Conservation (phyloP, 1,139 yeast species). For the Suzukiozyma palmioleophila region DNA sequence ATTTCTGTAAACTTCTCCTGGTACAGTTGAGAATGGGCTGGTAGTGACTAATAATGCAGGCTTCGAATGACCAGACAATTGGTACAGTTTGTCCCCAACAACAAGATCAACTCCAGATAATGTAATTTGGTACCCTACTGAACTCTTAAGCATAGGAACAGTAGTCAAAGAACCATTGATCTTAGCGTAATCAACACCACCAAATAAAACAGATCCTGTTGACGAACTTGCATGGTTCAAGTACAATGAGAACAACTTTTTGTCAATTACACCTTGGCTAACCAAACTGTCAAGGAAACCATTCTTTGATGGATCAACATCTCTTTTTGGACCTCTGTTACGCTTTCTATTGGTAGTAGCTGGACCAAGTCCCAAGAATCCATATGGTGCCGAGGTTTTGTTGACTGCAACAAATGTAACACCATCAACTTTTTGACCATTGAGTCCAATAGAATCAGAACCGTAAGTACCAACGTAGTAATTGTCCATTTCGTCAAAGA, state of each 20-base stretch:
- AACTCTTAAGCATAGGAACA: constrained; percentile 16
- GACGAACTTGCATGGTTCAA: constrained; percentile 26
- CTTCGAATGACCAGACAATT: too few species aligned
- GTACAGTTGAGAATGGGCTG: too few species aligned
- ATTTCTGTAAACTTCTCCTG: too few species aligned
- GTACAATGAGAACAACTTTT: constrained; percentile 51
- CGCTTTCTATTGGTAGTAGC: constrained; percentile 20
- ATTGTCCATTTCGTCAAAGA: constrained; percentile 5
- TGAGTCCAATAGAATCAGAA: constrained; percentile 26
- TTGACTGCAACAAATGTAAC: constrained; percentile 50
- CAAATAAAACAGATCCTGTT: constrained; percentile 49
- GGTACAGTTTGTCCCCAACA: too few species aligned
- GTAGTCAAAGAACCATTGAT: constrained; percentile 41
- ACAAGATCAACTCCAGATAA: too few species aligned
- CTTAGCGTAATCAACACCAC: constrained; percentile 53
- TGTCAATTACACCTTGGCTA: constrained; percentile 43
- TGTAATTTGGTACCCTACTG: neutral
- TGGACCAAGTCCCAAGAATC: constrained; percentile 45
- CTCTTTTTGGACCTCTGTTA: constrained; percentile 3
- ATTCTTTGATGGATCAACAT: constrained; percentile 16
- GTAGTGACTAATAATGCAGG: too few species aligned
- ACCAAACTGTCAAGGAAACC: constrained; percentile 28
- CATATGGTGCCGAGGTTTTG: constrained; percentile 34
- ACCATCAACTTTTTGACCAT: constrained; percentile 27
- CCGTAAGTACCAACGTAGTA: constrained; percentile 35